These are phyloP conservation scores for Pythium graminicola DNA, from an alignment of 352 stramenopile genomes.

Conservation along the genomic window DNA sequence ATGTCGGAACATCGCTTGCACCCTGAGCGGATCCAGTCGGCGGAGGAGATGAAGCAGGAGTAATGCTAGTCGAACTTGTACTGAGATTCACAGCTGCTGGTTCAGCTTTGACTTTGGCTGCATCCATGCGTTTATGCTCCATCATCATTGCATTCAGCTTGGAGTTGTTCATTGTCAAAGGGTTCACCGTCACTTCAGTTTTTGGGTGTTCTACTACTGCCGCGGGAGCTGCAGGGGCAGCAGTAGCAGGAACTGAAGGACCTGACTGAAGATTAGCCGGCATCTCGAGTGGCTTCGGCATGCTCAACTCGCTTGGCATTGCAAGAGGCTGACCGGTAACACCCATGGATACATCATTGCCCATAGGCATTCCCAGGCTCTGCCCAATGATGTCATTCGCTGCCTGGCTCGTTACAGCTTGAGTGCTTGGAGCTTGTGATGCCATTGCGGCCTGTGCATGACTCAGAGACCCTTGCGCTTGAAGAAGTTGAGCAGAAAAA, in stretches of 20 bases:
- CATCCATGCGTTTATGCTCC: conserved; percentile 68
- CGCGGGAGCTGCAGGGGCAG: conserved; percentile 1
- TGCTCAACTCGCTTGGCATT: conserved; percentile 24
- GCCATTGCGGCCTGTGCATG: conserved; percentile 6
- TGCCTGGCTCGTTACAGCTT: conserved; percentile 10
- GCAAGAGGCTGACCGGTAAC: conserved; percentile 15
- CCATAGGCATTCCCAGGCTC: conserved; percentile 8
- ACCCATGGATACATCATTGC: conserved; percentile 5
- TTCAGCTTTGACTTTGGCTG: conserved; percentile 28
- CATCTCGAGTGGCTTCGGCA: conserved; percentile 20
- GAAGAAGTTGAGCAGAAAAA: conserved; percentile 19
- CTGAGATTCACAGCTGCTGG: conserved; percentile 15
- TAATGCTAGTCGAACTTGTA: neutral
- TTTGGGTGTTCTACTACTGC: neutral
- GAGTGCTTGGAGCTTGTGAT: conserved; percentile 1
- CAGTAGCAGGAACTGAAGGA: neutral
- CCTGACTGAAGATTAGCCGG: conserved; percentile 15
- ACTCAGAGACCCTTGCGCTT: conserved; percentile 10
- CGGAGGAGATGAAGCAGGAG: conserved; percentile 5
- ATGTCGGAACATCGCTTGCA: conserved; percentile 61
- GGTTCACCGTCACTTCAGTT: conserved; percentile 31
- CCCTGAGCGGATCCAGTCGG: conserved; percentile 1
- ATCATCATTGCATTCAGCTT: conserved; percentile 85
- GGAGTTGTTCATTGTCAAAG: conserved; percentile 77
- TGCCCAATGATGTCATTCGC: conserved; percentile 24